These are phyloP conservation scores for Gigaspora rosea DNA, from an alignment of 192 early-diverging fungal genomes.

Conservation along the genomic window DNA sequence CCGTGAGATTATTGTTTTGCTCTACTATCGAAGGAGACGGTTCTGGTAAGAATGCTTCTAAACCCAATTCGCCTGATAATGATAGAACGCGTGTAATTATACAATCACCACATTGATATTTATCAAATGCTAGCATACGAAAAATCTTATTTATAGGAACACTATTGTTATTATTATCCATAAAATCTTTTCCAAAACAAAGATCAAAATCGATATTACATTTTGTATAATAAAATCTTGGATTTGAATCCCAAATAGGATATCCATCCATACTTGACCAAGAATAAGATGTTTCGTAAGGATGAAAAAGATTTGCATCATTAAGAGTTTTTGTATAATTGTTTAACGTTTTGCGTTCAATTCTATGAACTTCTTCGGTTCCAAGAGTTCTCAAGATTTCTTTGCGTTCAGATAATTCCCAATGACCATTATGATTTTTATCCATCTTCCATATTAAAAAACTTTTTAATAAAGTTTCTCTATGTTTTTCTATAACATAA, in stretches of 20 bases:
- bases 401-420: slow-evolving; percentile 38
- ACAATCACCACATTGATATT: slow-evolving; percentile 44
- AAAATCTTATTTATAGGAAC: slow-evolving; percentile 31
- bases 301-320: not conserved
- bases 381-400: slow-evolving; percentile 27
- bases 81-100: slow-evolving; percentile 34
- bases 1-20: too few relatives aligned
- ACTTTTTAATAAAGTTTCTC: slow-evolving; percentile 42
- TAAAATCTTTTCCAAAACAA: slow-evolving; percentile 35
- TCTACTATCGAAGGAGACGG: not conserved
- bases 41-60: slow-evolving; percentile 16
- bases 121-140: slow-evolving; percentile 33
- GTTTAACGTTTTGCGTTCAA: not conserved
- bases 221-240: not conserved
- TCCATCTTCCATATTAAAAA: slow-evolving; percentile 41
- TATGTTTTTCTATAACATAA: slow-evolving; percentile 40
- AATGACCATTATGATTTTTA: slow-evolving; percentile 35
- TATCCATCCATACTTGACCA: slow-evolving; percentile 38
- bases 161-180: not conserved
- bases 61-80: not conserved
- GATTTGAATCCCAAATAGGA: slow-evolving; percentile 17
- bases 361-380: slow-evolving; percentile 1
- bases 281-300: slow-evolving; percentile 22
- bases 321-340: slow-evolving; percentile 17
- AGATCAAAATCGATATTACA: slow-evolving; percentile 32